A percentile compares a stretch with the other conserved stretches of the same genome.
Conservation (phyloP, 1,139 yeast genomes). For the Candida neerlandica region DNA sequence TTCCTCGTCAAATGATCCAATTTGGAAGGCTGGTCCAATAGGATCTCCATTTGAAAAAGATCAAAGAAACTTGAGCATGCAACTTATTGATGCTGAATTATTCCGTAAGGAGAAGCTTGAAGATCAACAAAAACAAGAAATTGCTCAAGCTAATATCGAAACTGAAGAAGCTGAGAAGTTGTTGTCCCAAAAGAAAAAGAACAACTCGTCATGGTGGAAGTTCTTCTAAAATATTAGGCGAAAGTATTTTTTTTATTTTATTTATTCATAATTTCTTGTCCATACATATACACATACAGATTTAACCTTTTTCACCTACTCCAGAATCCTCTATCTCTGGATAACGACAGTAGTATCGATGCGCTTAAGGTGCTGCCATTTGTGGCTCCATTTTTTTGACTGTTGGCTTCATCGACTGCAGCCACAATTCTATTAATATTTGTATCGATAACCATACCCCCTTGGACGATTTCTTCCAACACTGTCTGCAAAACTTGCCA, state of each 20-base stretch:
- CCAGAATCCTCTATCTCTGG: constrained; percentile 53
- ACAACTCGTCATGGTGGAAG: constrained; percentile 42
- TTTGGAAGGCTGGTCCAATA: constrained; percentile 78
- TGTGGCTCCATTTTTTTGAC: constrained; percentile 37
- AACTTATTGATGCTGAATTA: constrained; percentile 50
- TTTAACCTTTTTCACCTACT: constrained; percentile 19
- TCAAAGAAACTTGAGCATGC: constrained; percentile 34
- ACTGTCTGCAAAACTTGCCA: constrained; percentile 97
- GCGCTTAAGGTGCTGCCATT: constrained; percentile 19
- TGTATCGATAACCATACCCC: constrained; percentile 99
- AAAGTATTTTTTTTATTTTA: not conserved
- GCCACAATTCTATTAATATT: constrained; percentile 79
- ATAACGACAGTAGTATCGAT: constrained; percentile 45
- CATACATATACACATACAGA: not conserved
- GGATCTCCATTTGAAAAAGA: constrained; percentile 62
- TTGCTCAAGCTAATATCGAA: constrained; percentile 37
- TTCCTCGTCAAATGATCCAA: constrained; percentile 67
- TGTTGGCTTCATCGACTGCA: constrained; percentile 69
- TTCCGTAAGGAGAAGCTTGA: constrained; percentile 52
- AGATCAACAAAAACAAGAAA: constrained; percentile 42
- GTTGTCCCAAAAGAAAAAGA: constrained; percentile 31
- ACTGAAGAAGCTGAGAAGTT: constrained; percentile 35
- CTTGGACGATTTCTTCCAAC: constrained; percentile 89
- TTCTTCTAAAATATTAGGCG: constrained; percentile 11
- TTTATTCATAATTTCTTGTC: not conserved